Base-by-base conservation (phyloP, 2,329 filamentous ascomycete species). In the Colletotrichum neosansevieriae region DNA sequence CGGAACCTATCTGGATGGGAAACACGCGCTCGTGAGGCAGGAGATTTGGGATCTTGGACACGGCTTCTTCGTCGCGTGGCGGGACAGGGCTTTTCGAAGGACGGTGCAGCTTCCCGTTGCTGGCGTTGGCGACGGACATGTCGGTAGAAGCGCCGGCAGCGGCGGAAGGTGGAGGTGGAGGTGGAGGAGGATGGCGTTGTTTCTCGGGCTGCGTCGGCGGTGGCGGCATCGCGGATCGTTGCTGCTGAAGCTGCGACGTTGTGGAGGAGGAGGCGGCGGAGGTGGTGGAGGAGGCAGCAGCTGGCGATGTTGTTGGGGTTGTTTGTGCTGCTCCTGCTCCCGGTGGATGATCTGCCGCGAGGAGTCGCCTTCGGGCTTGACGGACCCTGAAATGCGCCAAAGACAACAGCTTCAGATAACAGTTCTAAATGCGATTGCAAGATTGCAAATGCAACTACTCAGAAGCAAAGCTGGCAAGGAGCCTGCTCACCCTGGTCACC, bases 1-100 rank as follows among this genome's bases (percentile, higher is more conserved):
- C 88, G 15, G 88, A 87, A 17, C 91, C 91, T 72, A 93, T 91
- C 79, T 93, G 91, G 69, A 93, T 90, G 2, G 91, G 90, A 70
- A 93, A 93, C 17, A 93, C 90, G 73, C 90, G 89, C 75, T 91
- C 89, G 72, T 91, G 89, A 3, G 91, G 91, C 17, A 93, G 82
- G 59, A 89, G 84, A 51, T 80, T 81, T 29, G 86, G 86, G 54
- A 89, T 89, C 72, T 81, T 82, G 71, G 78, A 76, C 61, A 85
- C 76, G 67, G 70, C 75, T n/a, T 72, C 71, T 58, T 79, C 79
- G 36, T 74, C 62, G 51, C 47, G 72, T 56, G 71, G 70, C 73
- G 58, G 70, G 70, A 63, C 74, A 72, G 53, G 42, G 47, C 49
- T 69, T 44, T 32, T 67, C 36, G 68, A 64, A 3, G 66, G 54